phyloP scores from a whole-genome alignment of 2,329 filamentous ascomycete genomes.

The Orbilia quercus region DNA sequence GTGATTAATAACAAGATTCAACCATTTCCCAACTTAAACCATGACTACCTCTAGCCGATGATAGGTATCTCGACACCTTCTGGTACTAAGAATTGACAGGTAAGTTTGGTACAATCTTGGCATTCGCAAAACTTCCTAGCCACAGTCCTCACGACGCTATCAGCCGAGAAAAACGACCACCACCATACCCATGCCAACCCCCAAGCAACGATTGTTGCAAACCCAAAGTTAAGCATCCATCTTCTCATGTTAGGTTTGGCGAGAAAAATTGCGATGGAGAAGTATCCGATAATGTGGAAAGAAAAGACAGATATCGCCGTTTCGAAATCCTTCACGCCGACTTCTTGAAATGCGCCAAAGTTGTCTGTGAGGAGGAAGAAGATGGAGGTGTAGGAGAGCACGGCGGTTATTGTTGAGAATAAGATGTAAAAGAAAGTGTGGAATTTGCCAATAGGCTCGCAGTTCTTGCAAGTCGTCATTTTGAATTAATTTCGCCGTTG shows the following conservation, averaged over 20 bases:
- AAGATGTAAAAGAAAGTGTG: background rate
- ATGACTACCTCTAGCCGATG: too few species aligned
- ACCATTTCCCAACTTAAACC: too few species aligned
- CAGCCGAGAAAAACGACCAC: background rate
- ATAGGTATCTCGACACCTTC: background rate
- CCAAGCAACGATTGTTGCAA: background rate
- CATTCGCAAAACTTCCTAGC: background rate
- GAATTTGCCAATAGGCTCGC: background rate
- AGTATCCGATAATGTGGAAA: background rate
- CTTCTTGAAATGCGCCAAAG: background rate
- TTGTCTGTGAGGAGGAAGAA: slow-evolving; percentile 1
- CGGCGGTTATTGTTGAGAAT: background rate
- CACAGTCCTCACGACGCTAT: background rate
- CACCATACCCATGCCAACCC: background rate
- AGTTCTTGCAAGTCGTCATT: background rate
- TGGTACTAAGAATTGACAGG: background rate
- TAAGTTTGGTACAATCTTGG: background rate
- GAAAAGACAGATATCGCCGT: background rate
- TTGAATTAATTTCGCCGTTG: background rate
- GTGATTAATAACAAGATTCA: too few species aligned
- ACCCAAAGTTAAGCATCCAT: background rate
- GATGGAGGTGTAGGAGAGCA: background rate
- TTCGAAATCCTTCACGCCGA: background rate
- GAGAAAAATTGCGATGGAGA: background rate
- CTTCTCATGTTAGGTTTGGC: background rate